phyloP scores from a whole-genome alignment of 495 filamentous ascomycete genomes.

The Darksidea phi region DNA sequence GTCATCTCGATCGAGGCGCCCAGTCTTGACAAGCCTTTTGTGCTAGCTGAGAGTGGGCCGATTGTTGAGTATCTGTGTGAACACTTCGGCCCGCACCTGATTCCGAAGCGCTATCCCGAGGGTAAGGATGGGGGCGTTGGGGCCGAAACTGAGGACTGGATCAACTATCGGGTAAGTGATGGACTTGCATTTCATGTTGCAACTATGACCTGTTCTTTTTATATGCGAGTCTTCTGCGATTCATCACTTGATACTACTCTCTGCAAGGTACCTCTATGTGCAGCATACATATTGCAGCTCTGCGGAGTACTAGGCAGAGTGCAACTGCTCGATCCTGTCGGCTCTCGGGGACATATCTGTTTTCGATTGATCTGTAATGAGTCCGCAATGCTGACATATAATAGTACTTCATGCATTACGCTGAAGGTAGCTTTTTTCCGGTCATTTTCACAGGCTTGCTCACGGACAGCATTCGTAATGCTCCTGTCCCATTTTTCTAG shows the following conservation, averaged over 20 bases:
- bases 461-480: constrained; percentile 34
- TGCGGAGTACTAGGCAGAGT: too few species aligned
- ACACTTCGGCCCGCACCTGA: constrained; percentile 62
- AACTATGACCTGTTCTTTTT: too few species aligned
- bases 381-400: neutral
- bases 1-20: constrained; percentile 60
- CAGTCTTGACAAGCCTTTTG: constrained; percentile 51
- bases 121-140: constrained; percentile 58
- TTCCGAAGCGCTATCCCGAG: constrained; percentile 62
- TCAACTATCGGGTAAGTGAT: constrained; percentile 57
- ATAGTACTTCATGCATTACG: constrained; percentile 73
- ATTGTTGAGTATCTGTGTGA: constrained; percentile 81
- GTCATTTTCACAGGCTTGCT: constrained; percentile 49
- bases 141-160: constrained; percentile 72
- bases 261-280: too few species aligned
- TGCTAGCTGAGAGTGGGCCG: constrained; percentile 76
- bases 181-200: neutral
- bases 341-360: too few species aligned
- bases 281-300: too few species aligned
- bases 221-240: too few species aligned
- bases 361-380: too few species aligned
- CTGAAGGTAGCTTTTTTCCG: constrained; percentile 77
- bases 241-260: too few species aligned
- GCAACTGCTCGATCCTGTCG: too few species aligned
- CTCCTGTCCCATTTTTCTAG: constrained; percentile 79